A percentile compares a stretch with the other conserved stretches of the same genome.
phyloP scores from a whole-genome alignment of 2,329 filamentous ascomycete species.

The Colletotrichum magnum region DNA sequence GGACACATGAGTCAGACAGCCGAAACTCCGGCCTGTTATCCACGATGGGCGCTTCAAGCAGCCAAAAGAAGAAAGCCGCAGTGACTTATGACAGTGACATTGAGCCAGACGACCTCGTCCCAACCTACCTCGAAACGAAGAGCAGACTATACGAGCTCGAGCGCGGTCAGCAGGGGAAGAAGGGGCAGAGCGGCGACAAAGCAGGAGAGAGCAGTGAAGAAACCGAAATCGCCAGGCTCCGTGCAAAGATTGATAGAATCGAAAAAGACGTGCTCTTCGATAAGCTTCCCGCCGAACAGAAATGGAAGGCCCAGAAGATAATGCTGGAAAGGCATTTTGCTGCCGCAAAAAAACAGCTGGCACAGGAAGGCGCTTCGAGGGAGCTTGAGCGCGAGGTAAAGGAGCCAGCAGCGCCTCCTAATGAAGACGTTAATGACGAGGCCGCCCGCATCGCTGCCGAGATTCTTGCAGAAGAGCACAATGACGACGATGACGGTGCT shows the following conservation, averaged over 20 bases:
- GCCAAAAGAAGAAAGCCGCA: constrained; percentile 57
- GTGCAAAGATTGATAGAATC: constrained; percentile 82
- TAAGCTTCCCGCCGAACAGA: constrained; percentile 72
- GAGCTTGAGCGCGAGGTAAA: constrained; percentile 39
- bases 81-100: constrained; percentile 77
- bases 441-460: constrained; percentile 72
- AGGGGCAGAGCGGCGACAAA: constrained; percentile 56
- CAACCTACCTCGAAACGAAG: constrained; percentile 83
- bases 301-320: constrained; percentile 74
- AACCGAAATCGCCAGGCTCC: constrained; percentile 73
- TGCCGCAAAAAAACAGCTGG: constrained; percentile 59
- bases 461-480: constrained; percentile 66
- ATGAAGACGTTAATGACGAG: constrained; percentile 67
- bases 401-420: constrained; percentile 46
- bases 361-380: constrained; percentile 49
- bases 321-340: constrained; percentile 74
- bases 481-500: constrained; percentile 68
- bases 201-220: constrained; percentile 58
- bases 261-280: constrained; percentile 86
- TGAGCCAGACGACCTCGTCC: constrained; percentile 81
- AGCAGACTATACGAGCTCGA: constrained; percentile 75
- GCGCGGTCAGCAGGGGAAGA: constrained; percentile 60
- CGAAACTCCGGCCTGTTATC: constrained; percentile 25
- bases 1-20: constrained; percentile 51
- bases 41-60: constrained; percentile 39